phyloP scores from a whole-genome alignment of 108 stramenopile species.

The Pseudonitzschia delicatissima region DNA sequence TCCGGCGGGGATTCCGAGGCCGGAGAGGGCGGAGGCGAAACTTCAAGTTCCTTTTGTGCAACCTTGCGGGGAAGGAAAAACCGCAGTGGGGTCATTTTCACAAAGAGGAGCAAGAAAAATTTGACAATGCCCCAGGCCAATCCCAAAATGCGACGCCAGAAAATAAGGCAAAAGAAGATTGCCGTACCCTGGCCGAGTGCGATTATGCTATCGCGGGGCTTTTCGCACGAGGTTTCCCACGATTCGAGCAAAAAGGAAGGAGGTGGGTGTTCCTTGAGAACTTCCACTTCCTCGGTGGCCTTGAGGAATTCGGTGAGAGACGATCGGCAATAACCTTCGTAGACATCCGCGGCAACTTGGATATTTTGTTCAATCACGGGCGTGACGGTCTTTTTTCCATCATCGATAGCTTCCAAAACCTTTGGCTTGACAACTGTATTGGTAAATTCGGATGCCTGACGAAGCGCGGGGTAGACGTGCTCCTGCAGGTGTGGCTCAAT shows the following conservation, averaged over 20 bases:
- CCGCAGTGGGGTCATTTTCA: neutral
- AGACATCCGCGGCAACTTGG: neutral
- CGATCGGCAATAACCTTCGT: conserved; percentile 3
- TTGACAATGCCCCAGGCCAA: conserved; percentile 14
- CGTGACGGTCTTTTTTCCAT: neutral
- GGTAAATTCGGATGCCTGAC: neutral
- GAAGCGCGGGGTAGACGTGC: conserved; percentile 6
- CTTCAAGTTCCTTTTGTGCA: too few species aligned
- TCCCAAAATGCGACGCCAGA: conserved; percentile 19
- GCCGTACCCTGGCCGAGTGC: neutral
- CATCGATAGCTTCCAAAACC: neutral
- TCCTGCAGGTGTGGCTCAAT: conserved; percentile 10
- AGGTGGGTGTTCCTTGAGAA: conserved; percentile 7
- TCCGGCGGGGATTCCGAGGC: too few species aligned
- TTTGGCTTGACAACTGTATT: neutral
- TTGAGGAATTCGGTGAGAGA: conserved; percentile 4
- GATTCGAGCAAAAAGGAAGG: conserved; percentile 3
- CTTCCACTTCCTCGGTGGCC: neutral
- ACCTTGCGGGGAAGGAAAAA: neutral
- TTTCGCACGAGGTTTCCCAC: conserved; percentile 13
- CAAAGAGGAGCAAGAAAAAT: neutral
- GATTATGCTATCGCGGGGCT: conserved; percentile 13
- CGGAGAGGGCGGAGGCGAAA: too few species aligned
- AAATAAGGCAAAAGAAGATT: conserved; percentile 4
- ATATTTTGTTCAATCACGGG: neutral